phyloP scores from a whole-genome alignment of 1,139 yeast species.

The Yamadazyma blattariae region DNA sequence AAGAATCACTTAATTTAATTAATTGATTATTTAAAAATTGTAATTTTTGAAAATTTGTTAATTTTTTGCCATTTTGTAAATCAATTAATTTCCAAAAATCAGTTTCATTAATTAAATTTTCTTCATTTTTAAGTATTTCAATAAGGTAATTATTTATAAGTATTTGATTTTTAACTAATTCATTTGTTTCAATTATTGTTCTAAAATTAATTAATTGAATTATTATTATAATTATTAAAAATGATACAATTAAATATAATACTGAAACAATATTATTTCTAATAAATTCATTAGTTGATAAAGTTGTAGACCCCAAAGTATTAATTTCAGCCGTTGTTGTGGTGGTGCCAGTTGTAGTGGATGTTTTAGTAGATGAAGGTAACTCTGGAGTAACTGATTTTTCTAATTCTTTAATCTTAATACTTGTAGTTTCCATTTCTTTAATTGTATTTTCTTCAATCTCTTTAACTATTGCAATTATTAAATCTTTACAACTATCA shows the following conservation, averaged over 20 bases:
- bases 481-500: slow-evolving; percentile 32
- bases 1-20: slow-evolving; percentile 15
- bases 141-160: slow-evolving; percentile 21
- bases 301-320: not conserved
- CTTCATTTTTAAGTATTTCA: slow-evolving; percentile 5
- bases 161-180: slow-evolving; percentile 24
- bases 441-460: slow-evolving; percentile 8
- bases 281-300: slow-evolving; percentile 12
- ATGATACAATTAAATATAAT: slow-evolving; percentile 18
- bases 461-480: slow-evolving; percentile 28
- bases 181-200: slow-evolving; percentile 23
- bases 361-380: not conserved
- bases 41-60: slow-evolving; percentile 17
- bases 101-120: not conserved
- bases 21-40: slow-evolving; percentile 24
- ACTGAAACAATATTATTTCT: slow-evolving; percentile 17
- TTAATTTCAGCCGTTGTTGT: not conserved
- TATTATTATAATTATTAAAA: slow-evolving; percentile 21
- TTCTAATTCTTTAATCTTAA: slow-evolving; percentile 4
- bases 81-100: slow-evolving; percentile 7
- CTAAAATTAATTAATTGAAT: slow-evolving; percentile 22
- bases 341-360: not conserved
- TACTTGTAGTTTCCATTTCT: slow-evolving; percentile 3
- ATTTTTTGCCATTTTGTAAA: slow-evolving; percentile 17
- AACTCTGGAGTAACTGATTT: slow-evolving; percentile 3